These are phyloP conservation scores for Trichoderma asperellum DNA, from an alignment of 2,329 filamentous ascomycete genomes.

Conservation along the genomic window DNA sequence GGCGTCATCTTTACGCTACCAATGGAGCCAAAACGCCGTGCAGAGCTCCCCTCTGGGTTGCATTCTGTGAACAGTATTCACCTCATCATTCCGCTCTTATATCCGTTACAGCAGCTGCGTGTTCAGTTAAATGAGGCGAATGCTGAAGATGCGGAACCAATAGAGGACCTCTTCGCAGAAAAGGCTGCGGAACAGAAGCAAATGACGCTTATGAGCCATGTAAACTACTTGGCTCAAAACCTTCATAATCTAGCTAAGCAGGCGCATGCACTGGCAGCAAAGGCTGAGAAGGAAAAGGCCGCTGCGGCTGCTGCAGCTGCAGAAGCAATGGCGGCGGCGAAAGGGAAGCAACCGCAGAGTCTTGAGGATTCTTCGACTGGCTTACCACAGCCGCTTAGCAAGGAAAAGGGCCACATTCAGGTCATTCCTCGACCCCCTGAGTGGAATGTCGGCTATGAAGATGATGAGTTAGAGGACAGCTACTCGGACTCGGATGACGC, in stretches of 20 bases:
- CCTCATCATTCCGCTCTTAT: conserved; percentile 70
- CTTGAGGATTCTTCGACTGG: conserved; percentile 25
- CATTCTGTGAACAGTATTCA: conserved; percentile 66
- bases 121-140: conserved; percentile 68
- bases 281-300: conserved; percentile 31
- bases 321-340: not conserved
- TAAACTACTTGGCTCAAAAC: conserved; percentile 76
- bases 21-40: conserved; percentile 65
- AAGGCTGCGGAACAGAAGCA: conserved; percentile 60
- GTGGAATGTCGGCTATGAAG: conserved; percentile 60
- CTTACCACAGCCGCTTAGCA: conserved; percentile 33
- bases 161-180: conserved; percentile 68
- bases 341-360: conserved; percentile 23
- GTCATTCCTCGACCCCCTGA: conserved; percentile 77
- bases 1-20: conserved; percentile 72
- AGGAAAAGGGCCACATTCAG: conserved; percentile 67
- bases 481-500: conserved; percentile 51
- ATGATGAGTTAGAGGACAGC: conserved; percentile 52
- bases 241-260: conserved; percentile 68
- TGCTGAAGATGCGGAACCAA: conserved; percentile 60
- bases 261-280: conserved; percentile 38
- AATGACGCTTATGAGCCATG: conserved; percentile 69
- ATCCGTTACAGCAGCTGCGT: conserved; percentile 70
- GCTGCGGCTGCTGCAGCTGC: conserved; percentile 24
- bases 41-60: conserved; percentile 64